phyloP scores from a whole-genome alignment of 2,329 filamentous ascomycete genomes.

The Myriosclerotinia curreyana region DNA sequence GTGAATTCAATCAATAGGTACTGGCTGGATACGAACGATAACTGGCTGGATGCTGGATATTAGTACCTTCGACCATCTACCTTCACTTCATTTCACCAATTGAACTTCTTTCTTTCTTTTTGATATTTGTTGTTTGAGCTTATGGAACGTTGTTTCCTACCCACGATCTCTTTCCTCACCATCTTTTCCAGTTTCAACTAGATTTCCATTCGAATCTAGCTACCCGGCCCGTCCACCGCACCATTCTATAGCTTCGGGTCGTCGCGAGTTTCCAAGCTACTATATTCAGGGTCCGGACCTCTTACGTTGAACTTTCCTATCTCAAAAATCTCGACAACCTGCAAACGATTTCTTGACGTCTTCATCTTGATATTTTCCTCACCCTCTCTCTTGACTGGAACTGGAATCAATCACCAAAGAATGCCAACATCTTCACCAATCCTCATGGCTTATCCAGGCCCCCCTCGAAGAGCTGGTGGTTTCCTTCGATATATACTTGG shows the following conservation, averaged over 20 bases:
- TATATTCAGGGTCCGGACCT: neutral
- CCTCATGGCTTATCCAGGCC: conserved; percentile 35
- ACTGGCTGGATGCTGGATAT: too few relatives aligned
- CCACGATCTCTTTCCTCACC: neutral
- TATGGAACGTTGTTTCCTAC: too few relatives aligned
- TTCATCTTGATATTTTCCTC: neutral
- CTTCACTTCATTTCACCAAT: too few relatives aligned
- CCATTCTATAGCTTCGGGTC: neutral
- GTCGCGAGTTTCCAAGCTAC: neutral
- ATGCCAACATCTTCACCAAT: conserved; percentile 36
- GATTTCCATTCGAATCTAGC: neutral
- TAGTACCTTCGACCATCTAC: too few relatives aligned
- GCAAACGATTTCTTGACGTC: neutral
- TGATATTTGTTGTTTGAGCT: too few relatives aligned
- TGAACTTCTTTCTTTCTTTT: too few relatives aligned
- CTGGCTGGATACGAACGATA: too few relatives aligned
- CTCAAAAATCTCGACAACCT: neutral
- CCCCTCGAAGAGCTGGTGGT: conserved; percentile 34
- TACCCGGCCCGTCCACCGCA: neutral
- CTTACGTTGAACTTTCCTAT: neutral
- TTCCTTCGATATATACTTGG: conserved; percentile 30
- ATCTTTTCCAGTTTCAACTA: conserved; percentile 3
- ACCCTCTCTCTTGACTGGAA: neutral
- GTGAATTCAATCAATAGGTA: too few relatives aligned
- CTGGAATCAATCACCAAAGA: neutral